These are phyloP conservation scores for Fusarium sp. DNA, from an alignment of 2,329 filamentous ascomycete species.

Conservation along the genomic window DNA sequence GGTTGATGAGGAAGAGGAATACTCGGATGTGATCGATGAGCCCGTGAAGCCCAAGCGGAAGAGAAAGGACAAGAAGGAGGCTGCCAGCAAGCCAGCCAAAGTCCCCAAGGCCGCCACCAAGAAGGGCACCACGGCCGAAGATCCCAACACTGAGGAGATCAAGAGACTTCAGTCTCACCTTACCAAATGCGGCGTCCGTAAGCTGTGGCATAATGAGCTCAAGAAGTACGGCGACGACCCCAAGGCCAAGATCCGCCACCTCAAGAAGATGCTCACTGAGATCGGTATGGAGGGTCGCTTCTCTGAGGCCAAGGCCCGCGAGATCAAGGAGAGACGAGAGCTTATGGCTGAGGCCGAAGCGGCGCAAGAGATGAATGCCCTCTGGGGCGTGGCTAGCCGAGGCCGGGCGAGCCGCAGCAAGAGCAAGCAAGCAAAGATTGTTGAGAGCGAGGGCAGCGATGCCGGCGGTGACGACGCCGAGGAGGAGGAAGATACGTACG, in stretches of 20 bases:
- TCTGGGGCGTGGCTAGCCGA: slow-evolving; percentile 74
- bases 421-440: slow-evolving; percentile 44
- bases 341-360: slow-evolving; percentile 85
- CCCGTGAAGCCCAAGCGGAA: slow-evolving; percentile 68
- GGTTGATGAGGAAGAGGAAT: slow-evolving; percentile 53
- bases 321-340: slow-evolving; percentile 90
- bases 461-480: slow-evolving; percentile 42
- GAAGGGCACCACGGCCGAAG: slow-evolving; percentile 49
- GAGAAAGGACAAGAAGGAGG: slow-evolving; percentile 58
- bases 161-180: slow-evolving; percentile 90
- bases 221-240: slow-evolving; percentile 77
- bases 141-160: slow-evolving; percentile 82
- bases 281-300: slow-evolving; percentile 91
- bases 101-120: slow-evolving; percentile 44
- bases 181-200: slow-evolving; percentile 89
- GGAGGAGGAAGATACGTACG: slow-evolving; percentile 50
- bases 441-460: slow-evolving; percentile 49
- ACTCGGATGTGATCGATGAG: slow-evolving; percentile 77
- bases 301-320: slow-evolving; percentile 83
- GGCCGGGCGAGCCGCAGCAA: slow-evolving; percentile 57
- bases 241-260: slow-evolving; percentile 84
- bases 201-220: slow-evolving; percentile 90
- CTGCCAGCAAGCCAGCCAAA: slow-evolving; percentile 42
- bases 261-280: slow-evolving; percentile 82
- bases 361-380: slow-evolving; percentile 82